phyloP scores from a whole-genome alignment of 2,329 filamentous ascomycete species.

The Phyllosticta citriasiana region DNA sequence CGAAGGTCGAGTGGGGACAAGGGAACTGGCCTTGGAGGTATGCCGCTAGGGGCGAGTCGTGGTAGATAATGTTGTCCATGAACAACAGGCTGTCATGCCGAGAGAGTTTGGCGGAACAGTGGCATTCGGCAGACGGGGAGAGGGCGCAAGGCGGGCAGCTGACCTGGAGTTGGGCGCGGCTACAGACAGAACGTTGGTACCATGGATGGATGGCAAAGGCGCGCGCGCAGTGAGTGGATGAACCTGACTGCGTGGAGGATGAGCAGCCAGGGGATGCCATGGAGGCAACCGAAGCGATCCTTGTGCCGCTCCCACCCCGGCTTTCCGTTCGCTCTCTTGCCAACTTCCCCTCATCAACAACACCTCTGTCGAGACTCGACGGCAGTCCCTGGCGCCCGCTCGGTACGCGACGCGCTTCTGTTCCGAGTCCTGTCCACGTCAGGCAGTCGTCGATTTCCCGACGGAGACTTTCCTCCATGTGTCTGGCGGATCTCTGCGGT shows the following conservation, averaged over 20 bases:
- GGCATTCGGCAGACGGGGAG: background rate
- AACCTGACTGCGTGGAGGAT: background rate
- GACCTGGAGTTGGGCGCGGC: background rate
- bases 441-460: too few species aligned
- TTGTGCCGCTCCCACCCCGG: too few species aligned
- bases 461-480: too few species aligned
- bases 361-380: too few species aligned
- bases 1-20: background rate
- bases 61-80: slow-evolving; percentile 83
- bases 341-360: too few species aligned
- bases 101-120: background rate
- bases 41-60: slow-evolving; percentile 78
- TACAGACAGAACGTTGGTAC: background rate
- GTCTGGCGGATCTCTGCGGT: background rate
- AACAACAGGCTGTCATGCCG: slow-evolving; percentile 13
- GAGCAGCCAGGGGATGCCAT: too few species aligned
- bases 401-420: too few species aligned
- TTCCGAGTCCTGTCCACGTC: too few species aligned
- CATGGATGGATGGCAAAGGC: background rate
- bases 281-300: too few species aligned
- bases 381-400: too few species aligned
- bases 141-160: background rate
- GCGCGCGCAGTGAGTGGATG: background rate
- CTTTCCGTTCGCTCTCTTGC: too few species aligned
- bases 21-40: slow-evolving; percentile 69